These are phyloP conservation scores for Balansia obtecta DNA, from an alignment of 2,329 filamentous ascomycete genomes.

Conservation along the genomic window DNA sequence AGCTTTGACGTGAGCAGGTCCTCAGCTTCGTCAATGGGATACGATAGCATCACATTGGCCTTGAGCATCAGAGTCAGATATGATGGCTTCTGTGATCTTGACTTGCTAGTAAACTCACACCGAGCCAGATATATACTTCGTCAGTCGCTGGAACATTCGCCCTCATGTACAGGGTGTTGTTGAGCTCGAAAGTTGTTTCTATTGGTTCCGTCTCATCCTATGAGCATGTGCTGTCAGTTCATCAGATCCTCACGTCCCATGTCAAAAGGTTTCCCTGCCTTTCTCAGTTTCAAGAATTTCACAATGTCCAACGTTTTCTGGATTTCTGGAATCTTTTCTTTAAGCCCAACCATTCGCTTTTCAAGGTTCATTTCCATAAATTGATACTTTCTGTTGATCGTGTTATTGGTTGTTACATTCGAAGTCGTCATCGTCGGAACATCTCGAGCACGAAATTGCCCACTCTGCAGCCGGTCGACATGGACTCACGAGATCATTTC, in stretches of 20 bases:
- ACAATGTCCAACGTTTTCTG: constrained; percentile 92
- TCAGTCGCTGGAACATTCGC: constrained; percentile 71
- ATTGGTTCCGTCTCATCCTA: constrained; percentile 53
- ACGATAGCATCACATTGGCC: constrained; percentile 97
- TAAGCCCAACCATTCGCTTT: constrained; percentile 65
- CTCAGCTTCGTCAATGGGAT: constrained; percentile 81
- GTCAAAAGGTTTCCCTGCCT: constrained; percentile 34
- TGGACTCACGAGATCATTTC: constrained; percentile 78
- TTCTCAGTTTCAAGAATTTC: constrained; percentile 65
- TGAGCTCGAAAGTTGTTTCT: constrained; percentile 89
- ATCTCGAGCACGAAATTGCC: background rate
- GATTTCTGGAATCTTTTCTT: constrained; percentile 95
- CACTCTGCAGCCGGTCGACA: background rate
- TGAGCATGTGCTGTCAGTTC: constrained; percentile 1
- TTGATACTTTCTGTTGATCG: constrained; percentile 72
- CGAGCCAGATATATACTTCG: constrained; percentile 96
- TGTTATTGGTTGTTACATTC: constrained; percentile 4
- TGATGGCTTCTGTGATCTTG: background rate
- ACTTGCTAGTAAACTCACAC: constrained; percentile 38
- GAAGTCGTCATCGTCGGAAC: too few species aligned
- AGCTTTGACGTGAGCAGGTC: constrained; percentile 66
- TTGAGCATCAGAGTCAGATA: constrained; percentile 19
- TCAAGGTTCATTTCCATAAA: constrained; percentile 97
- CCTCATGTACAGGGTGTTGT: constrained; percentile 89
- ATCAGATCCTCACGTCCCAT: background rate